Conservation (phyloP, 2,329 filamentous ascomycete genomes). For the Penicillium freii region DNA sequence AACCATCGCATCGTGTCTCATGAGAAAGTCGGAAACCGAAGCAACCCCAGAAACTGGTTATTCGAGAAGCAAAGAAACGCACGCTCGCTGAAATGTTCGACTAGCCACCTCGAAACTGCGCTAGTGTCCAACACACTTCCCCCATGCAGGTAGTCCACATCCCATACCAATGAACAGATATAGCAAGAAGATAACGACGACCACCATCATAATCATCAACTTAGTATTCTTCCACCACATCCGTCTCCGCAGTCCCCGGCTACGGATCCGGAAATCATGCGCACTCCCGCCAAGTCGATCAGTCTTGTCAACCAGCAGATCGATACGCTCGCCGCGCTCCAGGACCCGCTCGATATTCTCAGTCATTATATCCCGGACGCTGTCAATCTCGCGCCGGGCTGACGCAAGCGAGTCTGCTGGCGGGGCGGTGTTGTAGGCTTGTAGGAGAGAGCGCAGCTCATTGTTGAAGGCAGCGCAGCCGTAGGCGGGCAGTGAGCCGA, state of each 20-base stretch:
- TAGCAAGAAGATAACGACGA: conserved; percentile 64
- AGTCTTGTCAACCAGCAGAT: conserved; percentile 94
- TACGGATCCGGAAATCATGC: conserved; percentile 84
- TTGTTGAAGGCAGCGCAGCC: conserved; percentile 85
- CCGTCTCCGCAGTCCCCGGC: conserved; percentile 77
- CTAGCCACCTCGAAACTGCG: background rate
- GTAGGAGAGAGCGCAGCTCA: conserved; percentile 72
- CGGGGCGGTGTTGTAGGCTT: conserved; percentile 77
- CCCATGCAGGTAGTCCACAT: conserved; percentile 63
- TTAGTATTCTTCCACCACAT: conserved; percentile 99
- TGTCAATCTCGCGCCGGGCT: conserved; percentile 86
- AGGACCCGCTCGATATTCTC: conserved; percentile 89
- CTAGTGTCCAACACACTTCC: conserved; percentile 40
- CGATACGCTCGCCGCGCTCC: conserved; percentile 88
- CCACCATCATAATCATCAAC: conserved; percentile 80
- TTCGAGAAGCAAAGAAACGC: background rate
- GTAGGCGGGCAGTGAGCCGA: conserved; percentile 77
- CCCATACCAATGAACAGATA: conserved; percentile 72
- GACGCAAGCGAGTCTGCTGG: conserved; percentile 78
- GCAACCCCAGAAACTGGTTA: conserved; percentile 2
- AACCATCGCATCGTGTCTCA: conserved; percentile 17
- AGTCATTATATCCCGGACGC: conserved; percentile 89
- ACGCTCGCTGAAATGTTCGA: conserved; percentile 14
- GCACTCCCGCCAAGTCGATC: conserved; percentile 85
- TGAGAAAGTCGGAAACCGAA: conserved; percentile 6